Evolutionary conservation across 2,329 filamentous ascomycete species (phyloP), one percentile per base, ranked within the genome.

Genomic region (Fusarium foetens): DNA sequence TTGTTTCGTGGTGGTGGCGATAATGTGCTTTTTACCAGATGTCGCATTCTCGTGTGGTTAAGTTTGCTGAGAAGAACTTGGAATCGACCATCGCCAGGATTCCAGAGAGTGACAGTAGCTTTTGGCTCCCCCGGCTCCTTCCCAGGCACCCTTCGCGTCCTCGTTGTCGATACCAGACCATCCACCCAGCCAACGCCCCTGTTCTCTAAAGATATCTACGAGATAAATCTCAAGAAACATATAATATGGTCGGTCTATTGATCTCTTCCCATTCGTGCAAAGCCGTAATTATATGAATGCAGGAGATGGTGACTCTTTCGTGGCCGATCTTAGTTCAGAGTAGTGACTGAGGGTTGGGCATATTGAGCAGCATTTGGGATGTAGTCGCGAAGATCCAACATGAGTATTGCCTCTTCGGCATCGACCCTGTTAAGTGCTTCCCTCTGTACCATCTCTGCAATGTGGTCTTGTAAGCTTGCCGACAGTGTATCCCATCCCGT

Each of bases 371-470:
- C 6, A 14, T 27, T 7, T 5, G 6, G 1, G 43, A 46, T 2
- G 17, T 27, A 21, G 5, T 29, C 8, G 0, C 6, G 4, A 21
- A 14, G 25, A 11, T 46, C 43, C 13, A 29, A 21, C 4, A 10
- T 11, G 13, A 21, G 4, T 2, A 27, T 3, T 10, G 4, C 9
- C 35, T 29, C 25, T 21, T 29, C 4, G 6, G 8, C 12, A 21
- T 8, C 19, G 3, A 16, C 1, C 4, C 0, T 16, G 1, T 3
- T 4, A 3, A 35, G 19, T 27, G 4, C 4, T 5, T 46, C 17
- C 7, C 25, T 21, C 13, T 46, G 25, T 45, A 12, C 0, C 16
- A 5, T 49, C n/a, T 33, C 16, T 7, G 2, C 8, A 13, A 4
- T 8, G 13, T 23, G 11, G 2, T 11, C 5, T 2, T 10, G 21